Evolutionary conservation across 352 stramenopile genomes (phyloP).

Genomic region (Phytopythium sindhum): DNA sequence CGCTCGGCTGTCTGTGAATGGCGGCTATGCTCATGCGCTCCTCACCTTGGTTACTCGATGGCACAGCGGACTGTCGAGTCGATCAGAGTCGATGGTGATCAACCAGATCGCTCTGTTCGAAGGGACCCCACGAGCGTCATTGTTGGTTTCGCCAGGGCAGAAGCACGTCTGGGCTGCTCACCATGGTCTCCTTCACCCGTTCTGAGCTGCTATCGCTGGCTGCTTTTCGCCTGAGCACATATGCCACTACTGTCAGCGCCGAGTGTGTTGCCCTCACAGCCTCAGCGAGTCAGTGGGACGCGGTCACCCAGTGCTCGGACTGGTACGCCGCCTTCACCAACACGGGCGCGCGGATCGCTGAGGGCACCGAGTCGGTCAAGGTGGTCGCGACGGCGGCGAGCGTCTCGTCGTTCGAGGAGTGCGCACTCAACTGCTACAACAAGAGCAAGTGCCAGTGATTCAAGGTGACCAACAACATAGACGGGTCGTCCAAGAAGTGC

Average conservation of each 20-base stretch:
- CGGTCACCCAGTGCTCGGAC: conserved; percentile 20
- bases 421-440: conserved; percentile 24
- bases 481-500: conserved; percentile 21
- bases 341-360: conserved; percentile 15
- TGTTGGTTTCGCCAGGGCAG: neutral
- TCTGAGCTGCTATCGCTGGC: neutral
- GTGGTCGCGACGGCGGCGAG: conserved; percentile 3
- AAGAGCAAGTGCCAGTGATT: conserved; percentile 33
- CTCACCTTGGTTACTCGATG: neutral
- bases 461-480: conserved; percentile 16
- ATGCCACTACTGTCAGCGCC: neutral
- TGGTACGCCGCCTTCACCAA: conserved; percentile 28
- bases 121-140: neutral
- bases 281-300: conserved; percentile 21
- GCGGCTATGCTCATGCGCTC: neutral
- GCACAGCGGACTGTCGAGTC: neutral
- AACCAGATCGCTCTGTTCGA: neutral
- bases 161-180: neutral
- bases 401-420: conserved; percentile 19
- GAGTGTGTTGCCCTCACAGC: conserved; percentile 10
- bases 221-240: neutral
- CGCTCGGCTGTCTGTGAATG: neutral
- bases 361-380: neutral
- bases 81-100: neutral
- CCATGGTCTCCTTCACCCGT: neutral